Percentiles rank a stretch among this genome's conserved stretches.
These are phyloP conservation scores for Penicillium sp. DNA, from an alignment of 2,329 filamentous ascomycete genomes.

Conservation along the genomic window DNA sequence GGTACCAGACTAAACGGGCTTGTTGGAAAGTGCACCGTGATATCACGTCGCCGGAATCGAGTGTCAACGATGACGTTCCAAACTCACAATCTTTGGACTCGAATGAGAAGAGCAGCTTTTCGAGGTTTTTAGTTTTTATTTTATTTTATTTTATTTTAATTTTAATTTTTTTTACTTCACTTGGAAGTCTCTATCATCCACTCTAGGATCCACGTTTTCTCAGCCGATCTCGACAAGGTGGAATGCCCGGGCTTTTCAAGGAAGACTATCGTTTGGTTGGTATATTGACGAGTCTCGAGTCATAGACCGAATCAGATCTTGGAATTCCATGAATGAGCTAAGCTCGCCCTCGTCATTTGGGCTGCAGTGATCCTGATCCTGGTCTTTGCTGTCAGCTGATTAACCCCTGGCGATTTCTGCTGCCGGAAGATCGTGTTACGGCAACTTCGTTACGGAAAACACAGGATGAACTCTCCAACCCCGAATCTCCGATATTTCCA, in stretches of 20 bases:
- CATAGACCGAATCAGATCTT: too few relatives aligned
- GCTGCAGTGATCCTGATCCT: conserved; percentile 16
- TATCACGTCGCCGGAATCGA: conserved; percentile 9
- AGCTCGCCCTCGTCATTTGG: conserved; percentile 9
- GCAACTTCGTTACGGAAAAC: conserved; percentile 1
- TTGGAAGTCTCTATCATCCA: too few relatives aligned
- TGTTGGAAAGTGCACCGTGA: conserved; percentile 15
- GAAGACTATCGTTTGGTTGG: conserved; percentile 1
- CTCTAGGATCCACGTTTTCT: too few relatives aligned
- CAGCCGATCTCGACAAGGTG: too few relatives aligned
- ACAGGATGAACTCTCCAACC: conserved; percentile 2
- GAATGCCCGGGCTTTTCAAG: too few relatives aligned
- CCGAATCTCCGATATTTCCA: background rate
- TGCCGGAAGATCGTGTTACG: background rate
- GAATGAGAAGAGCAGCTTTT: too few relatives aligned
- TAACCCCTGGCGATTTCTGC: background rate
- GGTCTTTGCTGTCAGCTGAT: conserved; percentile 19
- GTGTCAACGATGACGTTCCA: too few relatives aligned
- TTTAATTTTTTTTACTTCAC: too few relatives aligned
- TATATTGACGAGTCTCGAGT: too few relatives aligned
- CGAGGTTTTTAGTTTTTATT: background rate
- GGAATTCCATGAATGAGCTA: too few relatives aligned
- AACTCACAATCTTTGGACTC: too few relatives aligned
- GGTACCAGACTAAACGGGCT: conserved; percentile 10
- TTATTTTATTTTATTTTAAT: background rate